Evolutionary conservation across 768 basidiomycete genomes (phyloP), one percentile per base, ranked within the genome.

Genomic region (Phaeolepiota aurea): DNA sequence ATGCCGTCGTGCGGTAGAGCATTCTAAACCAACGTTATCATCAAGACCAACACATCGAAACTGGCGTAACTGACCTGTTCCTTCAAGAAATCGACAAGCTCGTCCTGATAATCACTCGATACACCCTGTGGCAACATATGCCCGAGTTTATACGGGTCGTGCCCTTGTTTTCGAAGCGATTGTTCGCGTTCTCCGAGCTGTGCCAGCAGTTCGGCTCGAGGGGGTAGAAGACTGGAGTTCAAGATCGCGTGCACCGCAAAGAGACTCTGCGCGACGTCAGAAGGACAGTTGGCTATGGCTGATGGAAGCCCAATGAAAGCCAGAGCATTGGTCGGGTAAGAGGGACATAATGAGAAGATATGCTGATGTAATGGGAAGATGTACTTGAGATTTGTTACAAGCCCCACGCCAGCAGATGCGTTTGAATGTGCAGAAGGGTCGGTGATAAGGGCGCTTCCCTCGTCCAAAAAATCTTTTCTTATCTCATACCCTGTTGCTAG

Each of bases 401-500:
- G 63, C 1, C 45, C 44, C 28, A 38, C 37, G 14, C 39, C 21
- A 25, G 50, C 37, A 4, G 57, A 50, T 11, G 47, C 40, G 40
- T 57, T 62, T 32, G 54, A 56, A 18, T 47, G 53, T 5, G 56
- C 60, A 7, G 41, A 42, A 15, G 46, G 56, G 42, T 57, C 52
- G 4, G 54, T 58, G 41, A 20, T 69, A 54, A 65, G 47, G 9
- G 48, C 50, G 19, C 50, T 48, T 1, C 58, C 54, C 12, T 45
- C 37, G 11, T 62, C 57, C 9, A 66, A 50, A 49, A 79, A 79
- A 0, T 76, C 77, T 4, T 76, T 58, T 15, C 61, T 63, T 37
- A 71, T 44, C 42, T 76, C 62, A 50, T 80, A 80, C 5, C 79
- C 78, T 0, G 76, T 79, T 0, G 57, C 75, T 11, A 78, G 65